Conservation (phyloP, 2,329 filamentous ascomycete genomes). For the Alternaria alternata region DNA sequence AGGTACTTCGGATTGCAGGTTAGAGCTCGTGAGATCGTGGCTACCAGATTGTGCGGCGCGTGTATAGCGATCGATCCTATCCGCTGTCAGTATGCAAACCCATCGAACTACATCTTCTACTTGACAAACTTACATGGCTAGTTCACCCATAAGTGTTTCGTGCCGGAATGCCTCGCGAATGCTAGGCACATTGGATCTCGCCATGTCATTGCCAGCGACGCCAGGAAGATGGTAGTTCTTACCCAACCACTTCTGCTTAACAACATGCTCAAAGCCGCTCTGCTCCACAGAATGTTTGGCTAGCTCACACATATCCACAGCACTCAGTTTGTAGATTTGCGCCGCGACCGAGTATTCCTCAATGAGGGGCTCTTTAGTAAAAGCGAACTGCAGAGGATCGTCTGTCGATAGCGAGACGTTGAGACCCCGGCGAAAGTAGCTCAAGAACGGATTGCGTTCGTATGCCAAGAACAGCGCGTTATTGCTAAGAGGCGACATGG, state of each 20-base stretch:
- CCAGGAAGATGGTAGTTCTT: constrained; percentile 79
- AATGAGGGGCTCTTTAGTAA: constrained; percentile 96
- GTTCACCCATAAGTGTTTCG: constrained; percentile 83
- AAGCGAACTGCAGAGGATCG: constrained; percentile 96
- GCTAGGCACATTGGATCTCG: constrained; percentile 95
- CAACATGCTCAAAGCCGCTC: constrained; percentile 86
- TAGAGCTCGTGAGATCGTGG: constrained; percentile 45
- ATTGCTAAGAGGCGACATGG: constrained; percentile 99
- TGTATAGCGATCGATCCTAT: constrained; percentile 55
- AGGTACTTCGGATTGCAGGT: constrained; percentile 43
- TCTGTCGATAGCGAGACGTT: constrained; percentile 97
- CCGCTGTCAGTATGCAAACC: constrained; percentile 3
- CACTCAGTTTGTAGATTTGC: constrained; percentile 96
- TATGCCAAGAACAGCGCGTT: constrained; percentile 97
- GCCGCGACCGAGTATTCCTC: constrained; percentile 98
- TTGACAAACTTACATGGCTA: constrained; percentile 74
- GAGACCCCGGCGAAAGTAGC: constrained; percentile 92
- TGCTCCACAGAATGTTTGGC: constrained; percentile 96
- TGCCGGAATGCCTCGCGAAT: constrained; percentile 89
- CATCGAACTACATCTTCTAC: not conserved
- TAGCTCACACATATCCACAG: constrained; percentile 98
- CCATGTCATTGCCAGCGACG: constrained; percentile 86
- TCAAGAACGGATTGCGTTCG: constrained; percentile 93
- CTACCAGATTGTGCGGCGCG: constrained; percentile 41
- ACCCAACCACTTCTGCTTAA: constrained; percentile 94